A percentile compares a stretch with the other conserved stretches of the same genome.
Conservation (phyloP, 345 rosid genomes). For the Rubroshorea leprosula region DNA sequence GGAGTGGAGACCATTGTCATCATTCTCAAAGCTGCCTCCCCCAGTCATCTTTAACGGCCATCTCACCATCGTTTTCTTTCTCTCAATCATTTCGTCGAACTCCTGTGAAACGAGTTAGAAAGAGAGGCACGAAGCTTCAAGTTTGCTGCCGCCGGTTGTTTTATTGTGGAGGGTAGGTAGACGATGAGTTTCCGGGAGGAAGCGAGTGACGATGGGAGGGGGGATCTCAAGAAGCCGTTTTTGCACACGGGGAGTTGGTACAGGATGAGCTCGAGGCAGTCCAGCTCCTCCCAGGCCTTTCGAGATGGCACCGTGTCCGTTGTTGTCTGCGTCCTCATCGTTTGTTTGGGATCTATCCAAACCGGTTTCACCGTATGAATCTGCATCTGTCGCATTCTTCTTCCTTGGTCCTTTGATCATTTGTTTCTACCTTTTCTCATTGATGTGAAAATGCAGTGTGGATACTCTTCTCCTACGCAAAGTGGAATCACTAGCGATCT, state of each 20-base stretch:
- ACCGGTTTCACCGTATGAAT: conserved; percentile 59
- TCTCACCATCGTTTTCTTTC: too few relatives aligned
- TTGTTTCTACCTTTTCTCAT: neutral
- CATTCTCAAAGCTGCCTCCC: too few relatives aligned
- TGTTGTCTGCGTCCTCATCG: conserved; percentile 60
- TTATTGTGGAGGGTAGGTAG: too few relatives aligned
- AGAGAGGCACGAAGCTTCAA: too few relatives aligned
- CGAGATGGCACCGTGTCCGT: conserved; percentile 71
- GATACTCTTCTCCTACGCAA: conserved; percentile 72
- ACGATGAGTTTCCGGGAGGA: conserved; percentile 56
- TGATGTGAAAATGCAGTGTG: conserved; percentile 32
- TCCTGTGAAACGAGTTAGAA: too few relatives aligned
- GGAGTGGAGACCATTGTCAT: too few relatives aligned
- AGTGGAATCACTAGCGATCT: conserved; percentile 46
- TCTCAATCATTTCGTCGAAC: too few relatives aligned
- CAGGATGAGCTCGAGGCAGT: conserved; percentile 60
- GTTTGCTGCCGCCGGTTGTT: too few relatives aligned
- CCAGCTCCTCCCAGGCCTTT: conserved; percentile 54
- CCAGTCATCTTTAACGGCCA: too few relatives aligned
- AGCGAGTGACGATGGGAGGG: conserved; percentile 39
- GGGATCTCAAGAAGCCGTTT: conserved; percentile 57
- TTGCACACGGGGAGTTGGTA: conserved; percentile 78
- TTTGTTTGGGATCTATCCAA: conserved; percentile 69
- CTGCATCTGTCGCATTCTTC: neutral
- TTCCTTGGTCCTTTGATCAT: neutral